Evolutionary conservation across 116 monocot genomes (phyloP), one percentile per base, ranked within the genome.

Genomic region (Thalassia testudinum): DNA sequence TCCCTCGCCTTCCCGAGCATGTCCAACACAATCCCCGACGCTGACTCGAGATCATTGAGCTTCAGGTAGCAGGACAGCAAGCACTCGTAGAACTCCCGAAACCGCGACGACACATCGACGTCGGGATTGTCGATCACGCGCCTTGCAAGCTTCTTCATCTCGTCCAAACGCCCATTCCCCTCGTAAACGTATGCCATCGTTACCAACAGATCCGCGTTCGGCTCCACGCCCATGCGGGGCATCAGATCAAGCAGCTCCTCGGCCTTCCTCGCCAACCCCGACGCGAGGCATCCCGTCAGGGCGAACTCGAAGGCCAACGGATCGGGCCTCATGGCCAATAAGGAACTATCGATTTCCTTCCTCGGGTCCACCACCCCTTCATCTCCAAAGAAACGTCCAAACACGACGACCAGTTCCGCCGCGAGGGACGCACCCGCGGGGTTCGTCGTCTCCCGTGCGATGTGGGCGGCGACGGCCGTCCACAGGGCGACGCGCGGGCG

Each of bases 101-200:
- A 73, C 24, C 82, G 75, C 20, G 49, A 65, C 21, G 50, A 66
- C 40, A 69, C 68, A 56, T 47, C 63, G 65, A 99, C 59, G 22
- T 56, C 76, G 62, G 58, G 59, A 0, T 57, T 60, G 45, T 90
- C 82, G 30, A 82, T 70, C 48, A 99, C 63, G 73, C 73, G 73
- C 26, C 86, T 29, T 62, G 69, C 79, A 24, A 86, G 64, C 52
- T 90, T 86, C 69, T 62, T 79, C n/a, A 99, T 62, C 47, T 99
- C 90, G 67, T 76, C 73, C 60, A 64, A 54, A 48, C 58, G 69
- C 26, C 90, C 90, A 60, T 99, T 99, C 47, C 63, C 82, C 49
- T 99, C 99, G 73, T 82, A 85, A 58, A 99, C 65, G 43, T 51
- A 66, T 58, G 90, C 90, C 82, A 86, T 90, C n/a, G 72, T 47